A percentile compares a stretch with the other conserved stretches of the same genome.
Evolutionary conservation across 2,329 filamentous ascomycete genomes (phyloP).

Genomic region (Claviceps sp.): DNA sequence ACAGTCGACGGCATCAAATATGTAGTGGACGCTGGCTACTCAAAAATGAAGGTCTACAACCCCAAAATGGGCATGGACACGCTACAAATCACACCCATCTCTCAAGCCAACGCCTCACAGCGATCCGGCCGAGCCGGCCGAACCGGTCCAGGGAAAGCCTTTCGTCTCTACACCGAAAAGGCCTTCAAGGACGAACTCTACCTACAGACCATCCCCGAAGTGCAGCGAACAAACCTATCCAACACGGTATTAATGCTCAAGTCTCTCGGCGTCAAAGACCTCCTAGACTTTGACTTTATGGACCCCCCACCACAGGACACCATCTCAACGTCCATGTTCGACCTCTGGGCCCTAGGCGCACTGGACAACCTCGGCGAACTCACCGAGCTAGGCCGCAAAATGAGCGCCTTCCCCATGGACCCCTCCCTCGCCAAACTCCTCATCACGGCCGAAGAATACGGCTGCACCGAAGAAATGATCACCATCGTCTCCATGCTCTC

Average conservation of each 20-base stretch:
- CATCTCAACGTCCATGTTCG: constrained; percentile 92
- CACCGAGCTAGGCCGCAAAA: constrained; percentile 73
- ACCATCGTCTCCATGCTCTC: constrained; percentile 98
- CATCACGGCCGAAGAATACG: constrained; percentile 80
- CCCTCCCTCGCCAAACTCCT: constrained; percentile 88
- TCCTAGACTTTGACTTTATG: constrained; percentile 98
- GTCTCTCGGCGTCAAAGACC: constrained; percentile 82
- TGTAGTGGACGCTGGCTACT: constrained; percentile 90
- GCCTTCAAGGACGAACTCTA: constrained; percentile 95
- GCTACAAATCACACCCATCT: constrained; percentile 92
- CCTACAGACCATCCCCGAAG: constrained; percentile 92
- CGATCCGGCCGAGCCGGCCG: constrained; percentile 85
- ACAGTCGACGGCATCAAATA: constrained; percentile 99
- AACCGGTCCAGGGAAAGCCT: constrained; percentile 91
- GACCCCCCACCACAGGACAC: constrained; percentile 96
- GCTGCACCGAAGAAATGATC: constrained; percentile 93
- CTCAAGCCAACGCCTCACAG: constrained; percentile 89
- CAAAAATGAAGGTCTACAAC: constrained; percentile 97
- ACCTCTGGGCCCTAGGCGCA: constrained; percentile 90
- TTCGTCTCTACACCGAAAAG: constrained; percentile 84
- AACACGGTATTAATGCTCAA: constrained; percentile 93
- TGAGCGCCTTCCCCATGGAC: constrained; percentile 98
- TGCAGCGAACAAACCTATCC: constrained; percentile 88
- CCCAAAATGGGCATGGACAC: constrained; percentile 99
- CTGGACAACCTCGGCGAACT: constrained; percentile 89